Conservation (phyloP, 306 rosid genomes). For the Alnus glutinosa region DNA sequence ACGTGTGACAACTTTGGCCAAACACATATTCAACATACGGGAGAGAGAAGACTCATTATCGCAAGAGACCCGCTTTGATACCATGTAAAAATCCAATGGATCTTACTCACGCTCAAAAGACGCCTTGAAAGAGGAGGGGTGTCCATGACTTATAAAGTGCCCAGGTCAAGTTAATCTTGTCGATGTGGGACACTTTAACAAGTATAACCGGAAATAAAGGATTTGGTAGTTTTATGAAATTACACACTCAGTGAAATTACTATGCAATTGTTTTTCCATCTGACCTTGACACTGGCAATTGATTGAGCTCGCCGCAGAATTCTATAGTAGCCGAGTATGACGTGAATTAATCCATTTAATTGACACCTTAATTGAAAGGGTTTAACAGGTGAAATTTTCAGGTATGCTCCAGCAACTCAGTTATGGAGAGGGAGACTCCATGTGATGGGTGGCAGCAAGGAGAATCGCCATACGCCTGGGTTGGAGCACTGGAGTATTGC, state of each 20-base stretch:
- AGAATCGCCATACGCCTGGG: constrained; percentile 87
- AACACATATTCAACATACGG: too few relatives aligned
- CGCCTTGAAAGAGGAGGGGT: too few relatives aligned
- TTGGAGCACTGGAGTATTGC: constrained; percentile 91
- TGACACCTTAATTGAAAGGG: constrained; percentile 14
- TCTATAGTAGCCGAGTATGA: constrained; percentile 3
- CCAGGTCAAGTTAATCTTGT: too few relatives aligned
- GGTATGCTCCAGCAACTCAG: constrained; percentile 93
- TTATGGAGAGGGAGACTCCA: constrained; percentile 92
- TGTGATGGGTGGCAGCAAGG: constrained; percentile 97
- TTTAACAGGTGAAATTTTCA: constrained; percentile 28
- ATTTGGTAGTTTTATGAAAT: background rate
- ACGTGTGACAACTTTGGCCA: too few relatives aligned
- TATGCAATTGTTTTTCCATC: background rate
- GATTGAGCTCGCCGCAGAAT: constrained; percentile 8
- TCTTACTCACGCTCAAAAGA: too few relatives aligned
- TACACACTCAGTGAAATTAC: background rate
- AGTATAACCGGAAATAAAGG: background rate
- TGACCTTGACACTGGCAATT: background rate
- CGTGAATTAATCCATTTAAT: constrained; percentile 5
- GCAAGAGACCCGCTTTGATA: too few relatives aligned
- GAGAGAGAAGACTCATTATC: too few relatives aligned
- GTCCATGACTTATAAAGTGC: too few relatives aligned
- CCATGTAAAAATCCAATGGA: too few relatives aligned
- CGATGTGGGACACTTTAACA: too few relatives aligned